Evolutionary conservation across 306 rosid species (phyloP).

Genomic region (Abrus precatorius): DNA sequence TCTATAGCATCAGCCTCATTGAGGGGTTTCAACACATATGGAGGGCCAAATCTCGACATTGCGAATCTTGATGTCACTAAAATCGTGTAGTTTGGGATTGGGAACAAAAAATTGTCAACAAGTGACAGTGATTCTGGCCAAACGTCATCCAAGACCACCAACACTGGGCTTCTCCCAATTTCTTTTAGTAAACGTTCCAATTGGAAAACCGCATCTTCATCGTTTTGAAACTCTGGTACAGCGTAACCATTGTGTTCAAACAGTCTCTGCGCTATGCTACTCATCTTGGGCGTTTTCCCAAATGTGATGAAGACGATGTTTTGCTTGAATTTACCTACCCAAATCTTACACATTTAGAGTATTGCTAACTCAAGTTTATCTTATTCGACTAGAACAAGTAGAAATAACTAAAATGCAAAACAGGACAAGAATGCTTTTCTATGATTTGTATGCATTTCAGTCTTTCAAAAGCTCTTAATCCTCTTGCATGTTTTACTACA

Average conservation of each 20-base stretch:
- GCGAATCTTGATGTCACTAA: slow-evolving; percentile 66
- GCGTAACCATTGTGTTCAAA: slow-evolving; percentile 42
- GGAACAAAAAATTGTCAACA: slow-evolving; percentile 51
- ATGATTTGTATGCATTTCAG: neutral
- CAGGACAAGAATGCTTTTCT: neutral
- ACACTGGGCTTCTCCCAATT: slow-evolving; percentile 36
- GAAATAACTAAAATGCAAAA: neutral
- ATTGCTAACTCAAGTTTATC: neutral
- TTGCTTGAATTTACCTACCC: slow-evolving; percentile 54
- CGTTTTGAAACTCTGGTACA: slow-evolving; percentile 47
- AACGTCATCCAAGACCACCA: slow-evolving; percentile 73
- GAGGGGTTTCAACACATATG: slow-evolving; percentile 48
- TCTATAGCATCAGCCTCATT: slow-evolving; percentile 52
- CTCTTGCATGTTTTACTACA: no score
- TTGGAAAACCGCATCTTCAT: slow-evolving; percentile 46
- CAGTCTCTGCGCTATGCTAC: slow-evolving; percentile 49
- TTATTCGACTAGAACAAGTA: neutral
- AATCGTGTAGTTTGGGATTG: slow-evolving; percentile 56
- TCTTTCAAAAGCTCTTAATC: no score
- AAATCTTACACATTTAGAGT: slow-evolving; percentile 28
- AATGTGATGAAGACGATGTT: slow-evolving; percentile 61
- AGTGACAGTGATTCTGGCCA: slow-evolving; percentile 59
- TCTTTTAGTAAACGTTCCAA: slow-evolving; percentile 47
- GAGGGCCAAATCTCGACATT: slow-evolving; percentile 47
- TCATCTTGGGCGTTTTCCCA: slow-evolving; percentile 54